phyloP scores from a whole-genome alignment of 805 yeast species.

The Metschnikowia similis region DNA sequence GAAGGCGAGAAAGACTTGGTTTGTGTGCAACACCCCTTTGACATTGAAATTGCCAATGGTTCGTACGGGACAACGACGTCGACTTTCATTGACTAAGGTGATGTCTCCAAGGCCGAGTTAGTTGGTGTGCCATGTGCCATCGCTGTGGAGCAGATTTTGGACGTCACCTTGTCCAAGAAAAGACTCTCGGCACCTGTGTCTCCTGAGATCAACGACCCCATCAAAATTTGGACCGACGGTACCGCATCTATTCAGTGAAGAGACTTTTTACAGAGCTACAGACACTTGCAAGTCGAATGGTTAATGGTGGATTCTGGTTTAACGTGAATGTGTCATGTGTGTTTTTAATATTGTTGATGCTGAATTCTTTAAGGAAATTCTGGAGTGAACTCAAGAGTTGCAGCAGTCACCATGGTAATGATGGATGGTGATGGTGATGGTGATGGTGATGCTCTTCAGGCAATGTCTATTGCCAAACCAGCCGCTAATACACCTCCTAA shows the following conservation, averaged over 20 bases:
- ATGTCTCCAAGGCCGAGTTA: conserved; percentile 87
- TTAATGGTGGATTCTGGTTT: too few species aligned
- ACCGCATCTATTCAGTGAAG: conserved; percentile 83
- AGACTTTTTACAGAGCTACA: conserved; percentile 42
- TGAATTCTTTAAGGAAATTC: too few species aligned
- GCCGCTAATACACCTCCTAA: too few species aligned
- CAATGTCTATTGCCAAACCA: too few species aligned
- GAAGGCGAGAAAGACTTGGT: conserved; percentile 94
- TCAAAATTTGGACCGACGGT: conserved; percentile 85
- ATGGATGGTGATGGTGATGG: too few species aligned
- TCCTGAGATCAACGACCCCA: conserved; percentile 84
- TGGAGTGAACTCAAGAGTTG: too few species aligned
- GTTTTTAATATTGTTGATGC: too few species aligned
- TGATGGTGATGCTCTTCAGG: too few species aligned
- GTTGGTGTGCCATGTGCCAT: conserved; percentile 99
- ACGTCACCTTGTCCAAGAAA: conserved; percentile 70
- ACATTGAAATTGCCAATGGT: conserved; percentile 95
- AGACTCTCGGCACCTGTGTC: conserved; percentile 93
- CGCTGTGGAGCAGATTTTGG: conserved; percentile 80
- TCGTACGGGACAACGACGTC: conserved; percentile 88
- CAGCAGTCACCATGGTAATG: too few species aligned
- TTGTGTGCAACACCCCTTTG: conserved; percentile 94
- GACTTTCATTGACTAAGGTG: conserved; percentile 91
- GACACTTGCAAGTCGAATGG: too few species aligned
- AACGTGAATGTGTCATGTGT: too few species aligned